Evolutionary conservation across 352 stramenopile genomes (phyloP), one percentile per base, ranked within the genome.

Genomic region (Lagenidium giganteum): DNA sequence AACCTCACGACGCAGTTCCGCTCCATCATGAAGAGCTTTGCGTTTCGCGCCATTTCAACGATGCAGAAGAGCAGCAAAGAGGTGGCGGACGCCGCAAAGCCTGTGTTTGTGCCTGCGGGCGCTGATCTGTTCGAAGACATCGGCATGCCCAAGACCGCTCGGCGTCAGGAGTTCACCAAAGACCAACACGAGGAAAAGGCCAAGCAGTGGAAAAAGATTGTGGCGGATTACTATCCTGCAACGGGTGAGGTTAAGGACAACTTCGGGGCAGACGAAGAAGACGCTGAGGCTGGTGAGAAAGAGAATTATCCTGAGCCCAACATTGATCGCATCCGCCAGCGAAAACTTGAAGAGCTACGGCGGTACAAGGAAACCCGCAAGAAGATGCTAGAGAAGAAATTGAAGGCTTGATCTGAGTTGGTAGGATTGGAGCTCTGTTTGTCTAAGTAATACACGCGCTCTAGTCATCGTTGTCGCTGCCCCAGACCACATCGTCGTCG

Each of bases 121-220:
- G 66, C 57, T 16, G 81, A 93, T 35, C 48, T 80, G 5, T 88
- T 88, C 32, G 73, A 77, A 33, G 81, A 91, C 37, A 89, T 93
- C 35, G 73, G 79, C 0, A 42, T 87, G 33, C 77, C 77, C 2
- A 85, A 89, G 43, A 67, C 67, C 18, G 43, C 42, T 4, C 65
- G 67, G 18, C 67, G 74, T 28, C 55, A 74, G 17, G 66, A 83
- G 29, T 67, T 81, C 42, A 42, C 54, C 5, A 61, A 68, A 24
- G 67, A 83, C 13, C 61, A 83, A 47, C 67, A 66, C 36, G 59
- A 87, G 28, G 73, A 85, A 32, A 74, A 76, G 21, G 74, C 77
- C 7, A 63, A 65, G 33, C 70, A 79, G 43, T 91, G 79, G 79
- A 69, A 77, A 31, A 80, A 83, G 47, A 61, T 79, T 27, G 58